Percentiles rank a stretch among this genome's conserved stretches.
Evolutionary conservation across 176 grass and related monocot species (phyloP).

Genomic region (Bolboschoenus planiculmis): DNA sequence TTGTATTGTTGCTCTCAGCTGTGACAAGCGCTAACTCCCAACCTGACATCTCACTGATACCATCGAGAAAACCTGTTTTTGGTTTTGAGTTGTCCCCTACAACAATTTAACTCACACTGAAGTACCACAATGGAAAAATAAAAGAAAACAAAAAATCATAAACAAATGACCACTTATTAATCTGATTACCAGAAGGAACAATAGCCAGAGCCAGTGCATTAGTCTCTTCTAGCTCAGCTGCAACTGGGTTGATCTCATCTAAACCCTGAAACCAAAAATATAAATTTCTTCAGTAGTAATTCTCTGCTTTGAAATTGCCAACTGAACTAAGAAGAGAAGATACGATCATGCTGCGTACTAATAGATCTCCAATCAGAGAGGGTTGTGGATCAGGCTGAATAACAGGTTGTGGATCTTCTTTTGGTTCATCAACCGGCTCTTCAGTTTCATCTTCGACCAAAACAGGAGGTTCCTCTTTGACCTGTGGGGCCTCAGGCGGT

Average conservation of each 20-base stretch:
- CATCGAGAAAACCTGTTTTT: background rate
- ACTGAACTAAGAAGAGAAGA: background rate
- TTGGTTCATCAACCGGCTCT: conserved; percentile 25
- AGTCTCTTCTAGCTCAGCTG: conserved; percentile 50
- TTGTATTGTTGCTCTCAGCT: conserved; percentile 20
- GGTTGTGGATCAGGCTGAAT: conserved; percentile 32
- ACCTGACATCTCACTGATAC: conserved; percentile 36
- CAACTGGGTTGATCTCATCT: conserved; percentile 43
- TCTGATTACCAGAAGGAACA: conserved; percentile 36
- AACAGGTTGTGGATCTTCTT: conserved; percentile 29
- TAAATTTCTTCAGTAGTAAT: background rate
- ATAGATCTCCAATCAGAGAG: conserved; percentile 43
- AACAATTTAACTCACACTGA: background rate
- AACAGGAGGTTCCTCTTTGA: conserved; percentile 7
- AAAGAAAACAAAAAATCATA: background rate
- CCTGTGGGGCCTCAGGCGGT: background rate
- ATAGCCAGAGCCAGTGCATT: conserved; percentile 75
- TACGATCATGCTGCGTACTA: conserved; percentile 30
- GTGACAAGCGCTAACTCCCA: conserved; percentile 76
- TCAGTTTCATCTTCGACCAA: conserved; percentile 27
- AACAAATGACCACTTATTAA: background rate
- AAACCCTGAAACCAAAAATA: conserved; percentile 39
- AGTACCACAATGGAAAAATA: background rate
- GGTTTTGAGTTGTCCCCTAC: conserved; percentile 23
- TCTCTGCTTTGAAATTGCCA: background rate